Percentiles rank a stretch among this genome's conserved stretches.
These are phyloP conservation scores for Picea sitchensis DNA, from an alignment of 75 land plant species.

Conservation along the genomic window DNA sequence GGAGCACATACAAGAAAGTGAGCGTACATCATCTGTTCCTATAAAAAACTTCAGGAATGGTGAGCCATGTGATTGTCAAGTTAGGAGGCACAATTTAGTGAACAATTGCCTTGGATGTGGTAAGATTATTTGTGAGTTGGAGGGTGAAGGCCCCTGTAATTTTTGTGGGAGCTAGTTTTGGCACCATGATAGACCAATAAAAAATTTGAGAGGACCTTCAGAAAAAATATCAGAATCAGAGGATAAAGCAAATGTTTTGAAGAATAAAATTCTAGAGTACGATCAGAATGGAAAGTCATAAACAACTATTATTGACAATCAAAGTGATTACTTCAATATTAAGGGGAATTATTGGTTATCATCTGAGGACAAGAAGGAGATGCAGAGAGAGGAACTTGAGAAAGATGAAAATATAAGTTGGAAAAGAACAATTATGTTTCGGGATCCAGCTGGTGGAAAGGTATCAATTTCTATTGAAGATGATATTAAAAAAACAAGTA, in stretches of 20 bases:
- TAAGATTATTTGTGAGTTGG: constrained; percentile 88
- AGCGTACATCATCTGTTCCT: constrained; percentile 61
- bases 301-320: too few species aligned
- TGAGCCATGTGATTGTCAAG: constrained; percentile 86
- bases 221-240: constrained; percentile 13
- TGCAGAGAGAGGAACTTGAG: too few species aligned
- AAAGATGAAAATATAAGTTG: too few species aligned
- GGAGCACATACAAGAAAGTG: constrained; percentile 69
- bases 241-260: constrained; percentile 81
- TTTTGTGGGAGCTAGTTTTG: constrained; percentile 84
- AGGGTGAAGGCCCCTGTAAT: constrained; percentile 92
- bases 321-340: too few species aligned
- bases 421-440: too few species aligned
- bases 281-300: constrained; percentile 70
- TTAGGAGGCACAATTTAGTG: constrained; percentile 70
- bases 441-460: neutral
- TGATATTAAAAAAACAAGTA: too few species aligned
- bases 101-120: constrained; percentile 94
- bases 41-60: constrained; percentile 42
- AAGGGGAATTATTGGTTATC: constrained; percentile 89
- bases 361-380: too few species aligned
- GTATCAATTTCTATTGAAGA: neutral
- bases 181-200: neutral
- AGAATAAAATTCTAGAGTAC: constrained; percentile 77
- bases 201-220: neutral